These are phyloP conservation scores for Penicillium occitanis DNA, from an alignment of 2,329 filamentous ascomycete genomes.

Conservation along the genomic window DNA sequence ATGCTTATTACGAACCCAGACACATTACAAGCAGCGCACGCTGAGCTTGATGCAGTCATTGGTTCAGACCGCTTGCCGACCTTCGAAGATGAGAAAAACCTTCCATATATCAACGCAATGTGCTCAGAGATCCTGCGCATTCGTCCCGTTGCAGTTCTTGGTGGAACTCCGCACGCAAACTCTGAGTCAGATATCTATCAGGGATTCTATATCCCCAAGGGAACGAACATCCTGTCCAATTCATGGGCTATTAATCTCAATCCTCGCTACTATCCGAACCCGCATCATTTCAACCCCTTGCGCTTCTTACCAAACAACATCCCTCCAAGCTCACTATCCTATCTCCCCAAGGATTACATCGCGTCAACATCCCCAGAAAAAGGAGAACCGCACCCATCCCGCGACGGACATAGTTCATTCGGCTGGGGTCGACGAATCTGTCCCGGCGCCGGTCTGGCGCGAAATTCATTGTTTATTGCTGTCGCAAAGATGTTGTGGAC, in stretches of 20 bases:
- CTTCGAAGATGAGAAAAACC: constrained; percentile 29
- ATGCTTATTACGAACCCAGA: constrained; percentile 48
- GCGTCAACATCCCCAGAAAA: constrained; percentile 5
- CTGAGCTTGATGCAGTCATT: constrained; percentile 32
- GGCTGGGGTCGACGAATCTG: constrained; percentile 52
- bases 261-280: constrained; percentile 24
- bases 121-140: constrained; percentile 31
- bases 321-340: background rate
- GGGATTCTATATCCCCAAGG: constrained; percentile 48
- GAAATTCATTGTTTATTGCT: constrained; percentile 48
- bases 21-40: constrained; percentile 39
- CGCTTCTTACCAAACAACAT: constrained; percentile 22
- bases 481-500: constrained; percentile 25
- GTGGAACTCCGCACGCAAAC: constrained; percentile 46
- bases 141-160: constrained; percentile 44
- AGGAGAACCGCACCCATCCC: constrained; percentile 25
- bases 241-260: constrained; percentile 29
- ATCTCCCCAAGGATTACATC: background rate
- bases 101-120: constrained; percentile 34
- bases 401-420: constrained; percentile 53
- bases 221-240: constrained; percentile 41
- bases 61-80: constrained; percentile 29
- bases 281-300: constrained; percentile 26
- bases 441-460: constrained; percentile 53
- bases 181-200: constrained; percentile 48